Conservation (phyloP, 352 stramenopile genomes). For the Pythium chondricola region DNA sequence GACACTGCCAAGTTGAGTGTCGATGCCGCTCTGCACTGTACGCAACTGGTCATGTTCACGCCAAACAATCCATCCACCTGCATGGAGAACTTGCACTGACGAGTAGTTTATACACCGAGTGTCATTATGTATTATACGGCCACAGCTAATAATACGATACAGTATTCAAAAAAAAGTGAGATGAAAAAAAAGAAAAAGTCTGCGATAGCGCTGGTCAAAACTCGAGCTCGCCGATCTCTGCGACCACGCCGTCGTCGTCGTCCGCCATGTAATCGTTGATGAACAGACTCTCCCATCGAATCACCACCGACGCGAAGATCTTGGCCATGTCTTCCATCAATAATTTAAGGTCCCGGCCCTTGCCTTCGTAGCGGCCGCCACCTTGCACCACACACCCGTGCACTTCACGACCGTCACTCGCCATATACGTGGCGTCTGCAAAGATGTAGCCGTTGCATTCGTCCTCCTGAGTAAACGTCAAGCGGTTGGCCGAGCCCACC, state of each 20-base stretch:
- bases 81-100: too few species aligned
- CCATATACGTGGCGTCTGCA: conserved; percentile 35
- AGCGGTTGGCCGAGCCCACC: conserved; percentile 32
- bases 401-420: conserved; percentile 28
- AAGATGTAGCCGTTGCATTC: conserved; percentile 68
- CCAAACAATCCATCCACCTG: too few species aligned
- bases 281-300: conserved; percentile 65
- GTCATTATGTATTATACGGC: too few species aligned
- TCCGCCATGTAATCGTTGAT: conserved; percentile 59
- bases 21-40: too few species aligned
- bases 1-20: too few species aligned
- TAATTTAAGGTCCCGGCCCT: conserved; percentile 31
- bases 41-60: too few species aligned
- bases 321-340: conserved; percentile 56
- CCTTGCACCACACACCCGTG: conserved; percentile 50
- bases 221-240: conserved; percentile 13
- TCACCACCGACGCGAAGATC: conserved; percentile 56
- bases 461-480: conserved; percentile 41
- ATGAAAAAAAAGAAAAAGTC: background rate
- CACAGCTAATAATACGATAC: too few species aligned
- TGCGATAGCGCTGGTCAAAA: conserved; percentile 7
- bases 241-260: conserved; percentile 6
- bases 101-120: too few species aligned
- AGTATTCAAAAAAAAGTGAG: background rate
- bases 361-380: conserved; percentile 45